Conservation (phyloP, 768 basidiomycete genomes). For the Pisolithus albus region DNA sequence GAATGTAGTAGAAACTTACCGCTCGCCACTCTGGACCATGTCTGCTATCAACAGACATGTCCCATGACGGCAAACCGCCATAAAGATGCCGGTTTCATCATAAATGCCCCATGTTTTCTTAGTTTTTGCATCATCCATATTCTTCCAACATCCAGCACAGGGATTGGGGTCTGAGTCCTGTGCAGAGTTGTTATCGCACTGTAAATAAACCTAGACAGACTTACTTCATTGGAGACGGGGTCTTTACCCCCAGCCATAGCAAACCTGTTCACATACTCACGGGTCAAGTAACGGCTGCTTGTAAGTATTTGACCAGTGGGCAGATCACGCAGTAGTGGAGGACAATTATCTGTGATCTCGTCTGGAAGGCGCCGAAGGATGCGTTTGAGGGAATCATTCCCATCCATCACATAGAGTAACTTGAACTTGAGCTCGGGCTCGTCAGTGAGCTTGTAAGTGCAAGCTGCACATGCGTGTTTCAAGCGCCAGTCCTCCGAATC, state of each 20-base stretch:
- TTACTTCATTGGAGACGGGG: too few relatives aligned
- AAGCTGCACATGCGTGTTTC: conserved; percentile 6
- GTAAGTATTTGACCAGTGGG: too few relatives aligned
- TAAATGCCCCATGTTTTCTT: conserved; percentile 29
- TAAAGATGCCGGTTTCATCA: conserved; percentile 33
- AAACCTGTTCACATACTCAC: neutral
- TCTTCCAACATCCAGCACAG: neutral
- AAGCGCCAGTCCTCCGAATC: conserved; percentile 7
- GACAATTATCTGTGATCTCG: too few relatives aligned
- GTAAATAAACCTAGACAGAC: too few relatives aligned
- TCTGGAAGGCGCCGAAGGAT: neutral
- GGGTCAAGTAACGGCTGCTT: too few relatives aligned
- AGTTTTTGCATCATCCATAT: neutral
- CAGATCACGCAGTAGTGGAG: too few relatives aligned
- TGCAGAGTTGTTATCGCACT: too few relatives aligned
- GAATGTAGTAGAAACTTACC: neutral
- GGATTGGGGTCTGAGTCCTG: neutral
- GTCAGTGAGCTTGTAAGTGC: conserved; percentile 1
- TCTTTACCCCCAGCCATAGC: too few relatives aligned
- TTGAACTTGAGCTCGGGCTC: conserved; percentile 1
- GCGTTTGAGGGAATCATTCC: conserved; percentile 5
- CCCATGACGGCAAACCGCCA: conserved; percentile 29
- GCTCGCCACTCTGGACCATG: conserved; percentile 14
- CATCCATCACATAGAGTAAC: conserved; percentile 8
- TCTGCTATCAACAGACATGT: conserved; percentile 24